Evolutionary conservation across 2,329 filamentous ascomycete species (phyloP).

Genomic region (Xylaria sp.): DNA sequence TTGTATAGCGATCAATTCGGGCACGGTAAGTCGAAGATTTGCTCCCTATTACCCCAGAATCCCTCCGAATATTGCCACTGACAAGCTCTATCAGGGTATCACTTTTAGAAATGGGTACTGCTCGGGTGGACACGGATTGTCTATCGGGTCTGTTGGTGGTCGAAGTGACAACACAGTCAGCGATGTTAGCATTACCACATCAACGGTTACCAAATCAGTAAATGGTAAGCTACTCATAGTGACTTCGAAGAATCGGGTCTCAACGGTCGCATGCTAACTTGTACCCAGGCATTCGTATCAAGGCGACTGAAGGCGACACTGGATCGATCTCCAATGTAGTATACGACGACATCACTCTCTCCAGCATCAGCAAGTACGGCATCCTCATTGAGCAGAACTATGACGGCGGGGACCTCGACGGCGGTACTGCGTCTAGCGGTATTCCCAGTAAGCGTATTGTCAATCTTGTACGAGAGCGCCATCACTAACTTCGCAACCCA

Average conservation of each 20-base stretch:
- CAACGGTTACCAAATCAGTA: conserved; percentile 12
- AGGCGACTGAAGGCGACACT: conserved; percentile 7
- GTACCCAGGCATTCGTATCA: conserved; percentile 7
- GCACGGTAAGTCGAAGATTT: background rate
- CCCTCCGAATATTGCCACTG: background rate
- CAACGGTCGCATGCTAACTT: background rate
- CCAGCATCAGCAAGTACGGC: conserved; percentile 12
- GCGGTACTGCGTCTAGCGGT: conserved; percentile 5
- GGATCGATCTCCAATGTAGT: background rate
- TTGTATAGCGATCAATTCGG: conserved; percentile 14
- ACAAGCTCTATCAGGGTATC: conserved; percentile 1
- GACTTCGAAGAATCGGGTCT: background rate
- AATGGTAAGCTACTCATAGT: background rate
- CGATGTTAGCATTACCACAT: conserved; percentile 2
- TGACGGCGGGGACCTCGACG: conserved; percentile 13
- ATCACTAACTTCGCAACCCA: background rate
- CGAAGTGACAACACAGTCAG: conserved; percentile 14
- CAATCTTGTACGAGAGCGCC: background rate
- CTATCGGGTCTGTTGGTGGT: conserved; percentile 13
- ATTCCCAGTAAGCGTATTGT: conserved; percentile 3
- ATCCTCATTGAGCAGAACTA: conserved; percentile 17
- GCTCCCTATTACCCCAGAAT: background rate
- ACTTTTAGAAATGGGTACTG: conserved; percentile 10
- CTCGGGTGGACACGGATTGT: conserved; percentile 6
- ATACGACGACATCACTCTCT: conserved; percentile 17